phyloP scores from a whole-genome alignment of 495 filamentous ascomycete genomes.

The Hyaloscypha finlandica region DNA sequence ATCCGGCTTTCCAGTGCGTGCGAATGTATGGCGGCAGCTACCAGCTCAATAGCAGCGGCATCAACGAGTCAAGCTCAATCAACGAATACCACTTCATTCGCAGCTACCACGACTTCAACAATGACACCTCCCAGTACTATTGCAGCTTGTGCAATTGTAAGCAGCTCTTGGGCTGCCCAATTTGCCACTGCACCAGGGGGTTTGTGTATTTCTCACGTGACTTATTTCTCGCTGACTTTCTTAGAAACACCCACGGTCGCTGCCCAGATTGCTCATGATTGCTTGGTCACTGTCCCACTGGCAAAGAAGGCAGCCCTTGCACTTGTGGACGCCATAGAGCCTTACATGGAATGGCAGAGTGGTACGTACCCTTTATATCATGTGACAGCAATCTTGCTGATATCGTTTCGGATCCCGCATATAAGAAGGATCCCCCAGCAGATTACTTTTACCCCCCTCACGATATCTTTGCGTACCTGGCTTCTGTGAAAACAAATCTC shows the following conservation, averaged over 20 bases:
- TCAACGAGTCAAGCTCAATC: neutral
- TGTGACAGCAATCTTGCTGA: neutral
- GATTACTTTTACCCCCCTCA: conserved; percentile 47
- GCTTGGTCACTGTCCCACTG: conserved; percentile 48
- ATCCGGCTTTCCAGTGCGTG: conserved; percentile 33
- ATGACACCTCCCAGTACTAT: neutral
- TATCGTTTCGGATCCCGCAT: conserved; percentile 34
- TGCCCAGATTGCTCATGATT: conserved; percentile 45
- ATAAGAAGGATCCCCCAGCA: conserved; percentile 43
- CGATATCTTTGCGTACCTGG: conserved; percentile 45
- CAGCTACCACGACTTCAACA: conserved; percentile 23
- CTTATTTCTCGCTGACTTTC: neutral
- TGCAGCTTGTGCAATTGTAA: conserved; percentile 44
- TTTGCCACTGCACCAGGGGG: conserved; percentile 27
- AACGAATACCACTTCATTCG: conserved; percentile 23
- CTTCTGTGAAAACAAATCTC: conserved; percentile 38
- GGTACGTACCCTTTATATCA: conserved; percentile 13
- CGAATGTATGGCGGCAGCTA: conserved; percentile 28
- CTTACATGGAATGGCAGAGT: conserved; percentile 49
- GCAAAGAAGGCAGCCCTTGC: conserved; percentile 41
- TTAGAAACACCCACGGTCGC: conserved; percentile 34
- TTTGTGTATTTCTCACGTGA: conserved; percentile 14
- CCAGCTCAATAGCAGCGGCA: conserved; percentile 26
- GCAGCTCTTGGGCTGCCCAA: conserved; percentile 42
- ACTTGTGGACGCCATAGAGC: conserved; percentile 42